Conservation (phyloP, 306 rosid genomes). For the Astragalus glycyphyllos region DNA sequence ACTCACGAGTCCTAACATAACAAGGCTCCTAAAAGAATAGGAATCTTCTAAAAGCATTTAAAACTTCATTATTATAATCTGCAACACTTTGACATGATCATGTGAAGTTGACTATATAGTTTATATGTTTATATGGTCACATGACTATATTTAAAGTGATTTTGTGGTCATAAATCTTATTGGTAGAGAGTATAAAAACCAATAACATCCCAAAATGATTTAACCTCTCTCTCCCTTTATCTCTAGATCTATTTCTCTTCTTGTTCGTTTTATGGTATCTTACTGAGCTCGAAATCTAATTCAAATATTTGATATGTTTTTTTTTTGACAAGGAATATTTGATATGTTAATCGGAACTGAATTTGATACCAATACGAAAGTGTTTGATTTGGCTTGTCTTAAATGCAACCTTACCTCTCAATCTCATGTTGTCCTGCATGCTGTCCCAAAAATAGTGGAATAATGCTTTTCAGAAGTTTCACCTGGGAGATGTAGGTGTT, state of each 20-base stretch:
- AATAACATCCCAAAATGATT: slow-evolving; percentile 18
- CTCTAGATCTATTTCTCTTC: too few relatives aligned
- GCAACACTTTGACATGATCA: neutral
- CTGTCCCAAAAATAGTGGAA: slow-evolving; percentile 4
- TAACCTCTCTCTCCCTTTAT: neutral
- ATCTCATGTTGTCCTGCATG: neutral
- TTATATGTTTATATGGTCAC: neutral
- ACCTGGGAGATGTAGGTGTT: slow-evolving; percentile 21
- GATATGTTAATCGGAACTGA: slow-evolving; percentile 1
- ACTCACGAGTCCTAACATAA: neutral
- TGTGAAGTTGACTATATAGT: neutral
- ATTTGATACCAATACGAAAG: slow-evolving; percentile 29
- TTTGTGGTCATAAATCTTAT: slow-evolving; percentile 26
- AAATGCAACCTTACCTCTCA: neutral
- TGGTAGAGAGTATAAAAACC: slow-evolving; percentile 16
- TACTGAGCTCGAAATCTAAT: slow-evolving; percentile 25
- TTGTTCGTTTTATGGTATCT: neutral
- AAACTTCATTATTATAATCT: neutral
- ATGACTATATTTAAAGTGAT: neutral
- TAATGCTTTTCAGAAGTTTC: slow-evolving; percentile 20
- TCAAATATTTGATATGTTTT: slow-evolving; percentile 27
- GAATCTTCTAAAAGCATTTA: neutral
- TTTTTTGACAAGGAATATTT: too few relatives aligned
- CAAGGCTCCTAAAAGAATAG: neutral
- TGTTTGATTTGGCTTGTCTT: slow-evolving; percentile 25